A percentile compares a stretch with the other conserved stretches of the same genome.
Conservation (phyloP, 306 rosid species). For the Cercis canadensis region DNA sequence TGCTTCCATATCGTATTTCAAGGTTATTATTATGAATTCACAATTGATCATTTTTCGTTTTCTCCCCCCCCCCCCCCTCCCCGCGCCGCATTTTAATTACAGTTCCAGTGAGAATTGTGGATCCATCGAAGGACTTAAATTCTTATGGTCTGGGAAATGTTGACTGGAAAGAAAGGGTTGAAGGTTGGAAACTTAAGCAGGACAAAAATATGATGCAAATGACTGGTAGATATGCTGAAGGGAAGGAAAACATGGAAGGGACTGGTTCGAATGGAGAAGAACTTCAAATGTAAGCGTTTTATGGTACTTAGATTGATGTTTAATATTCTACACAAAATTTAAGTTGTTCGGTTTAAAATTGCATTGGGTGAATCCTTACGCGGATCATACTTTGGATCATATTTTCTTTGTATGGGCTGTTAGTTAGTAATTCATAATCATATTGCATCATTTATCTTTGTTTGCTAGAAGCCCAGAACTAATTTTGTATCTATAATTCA, state of each 20-base stretch:
- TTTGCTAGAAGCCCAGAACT: background rate
- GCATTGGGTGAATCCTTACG: background rate
- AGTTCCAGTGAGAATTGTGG: conserved; percentile 95
- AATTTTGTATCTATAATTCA: background rate
- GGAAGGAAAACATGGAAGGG: conserved; percentile 96
- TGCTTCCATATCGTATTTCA: conserved; percentile 24
- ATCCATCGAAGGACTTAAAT: conserved; percentile 92
- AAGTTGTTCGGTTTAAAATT: background rate
- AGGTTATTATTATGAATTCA: conserved; percentile 22
- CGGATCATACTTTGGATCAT: background rate
- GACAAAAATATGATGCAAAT: conserved; percentile 82
- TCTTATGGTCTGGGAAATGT: conserved; percentile 98
- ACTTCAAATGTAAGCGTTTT: conserved; percentile 79
- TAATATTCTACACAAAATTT: background rate
- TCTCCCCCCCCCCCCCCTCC: too few relatives aligned
- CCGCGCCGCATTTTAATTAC: conserved; percentile 29
- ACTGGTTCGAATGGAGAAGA: conserved; percentile 99
- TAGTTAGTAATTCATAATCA: conserved; percentile 3
- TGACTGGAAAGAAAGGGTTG: conserved; percentile 99
- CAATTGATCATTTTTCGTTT: conserved; percentile 21
- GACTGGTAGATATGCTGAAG: conserved; percentile 78
- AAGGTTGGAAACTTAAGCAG: conserved; percentile 98
- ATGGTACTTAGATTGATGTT: conserved; percentile 9
- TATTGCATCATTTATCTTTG: background rate
- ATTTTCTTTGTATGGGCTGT: background rate